These are phyloP conservation scores for Papiliotrema laurentii DNA, from an alignment of 1,284 basidiomycete genomes.

Conservation along the genomic window DNA sequence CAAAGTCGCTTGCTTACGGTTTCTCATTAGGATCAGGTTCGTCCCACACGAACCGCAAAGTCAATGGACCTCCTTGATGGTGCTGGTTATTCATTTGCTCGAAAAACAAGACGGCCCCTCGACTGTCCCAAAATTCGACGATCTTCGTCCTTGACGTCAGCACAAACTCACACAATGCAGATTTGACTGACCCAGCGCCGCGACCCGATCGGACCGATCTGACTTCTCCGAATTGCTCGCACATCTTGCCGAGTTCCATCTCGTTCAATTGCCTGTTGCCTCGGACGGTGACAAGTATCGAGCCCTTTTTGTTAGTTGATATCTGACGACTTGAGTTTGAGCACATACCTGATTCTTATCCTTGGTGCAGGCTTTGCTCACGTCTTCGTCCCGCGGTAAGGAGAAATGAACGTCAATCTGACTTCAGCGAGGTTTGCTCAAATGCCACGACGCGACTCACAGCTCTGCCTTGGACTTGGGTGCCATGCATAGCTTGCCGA, in stretches of 20 bases:
- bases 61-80: conserved; percentile 80
- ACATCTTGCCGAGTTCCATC: conserved; percentile 73
- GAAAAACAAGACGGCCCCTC: conserved; percentile 73
- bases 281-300: conserved; percentile 54
- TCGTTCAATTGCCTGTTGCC: conserved; percentile 69
- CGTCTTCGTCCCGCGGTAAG: conserved; percentile 80
- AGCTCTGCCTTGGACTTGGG: conserved; percentile 73
- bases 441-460: conserved; percentile 52
- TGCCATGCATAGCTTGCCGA: conserved; percentile 78
- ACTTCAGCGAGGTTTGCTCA: conserved; percentile 1
- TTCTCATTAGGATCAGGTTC: conserved; percentile 49
- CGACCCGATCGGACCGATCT: conserved; percentile 66
- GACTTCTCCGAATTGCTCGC: conserved; percentile 84
- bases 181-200: conserved; percentile 61
- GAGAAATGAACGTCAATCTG: conserved; percentile 98
- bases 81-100: conserved; percentile 72
- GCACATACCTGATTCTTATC: conserved; percentile 76
- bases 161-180: neutral
- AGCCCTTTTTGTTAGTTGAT: conserved; percentile 3
- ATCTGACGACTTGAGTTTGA: conserved; percentile 18
- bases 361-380: conserved; percentile 63
- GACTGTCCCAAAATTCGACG: conserved; percentile 82
- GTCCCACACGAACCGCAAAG: conserved; percentile 86
- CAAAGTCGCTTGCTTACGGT: neutral
- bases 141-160: conserved; percentile 58